Evolutionary conservation across 768 basidiomycete genomes (phyloP), one percentile per base, ranked within the genome.

Genomic region (Mycena indigotica): DNA sequence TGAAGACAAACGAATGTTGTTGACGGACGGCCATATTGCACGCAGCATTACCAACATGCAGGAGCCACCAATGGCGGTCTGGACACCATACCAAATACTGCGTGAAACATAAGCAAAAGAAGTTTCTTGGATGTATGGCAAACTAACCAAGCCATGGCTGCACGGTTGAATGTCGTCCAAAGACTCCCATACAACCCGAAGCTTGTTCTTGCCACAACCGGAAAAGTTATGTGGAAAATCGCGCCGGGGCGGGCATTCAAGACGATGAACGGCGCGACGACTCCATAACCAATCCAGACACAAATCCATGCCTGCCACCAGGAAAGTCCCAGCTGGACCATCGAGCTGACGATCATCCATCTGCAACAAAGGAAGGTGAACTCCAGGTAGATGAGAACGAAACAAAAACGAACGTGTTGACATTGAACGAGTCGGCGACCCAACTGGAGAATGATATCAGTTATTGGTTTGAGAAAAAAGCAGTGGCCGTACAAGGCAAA

Each of bases 291-390:
- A 30, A 88, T 62, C 87, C 85, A 89, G 13, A 88, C 87, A 57
- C 86, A 91, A 52, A 93, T 78, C 88, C 91, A 89, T 16, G 91
- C 86, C 69, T 91, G 87, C 89, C 88, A 92, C 89, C 88, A 91
- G 0, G 86, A 86, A 28, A 91, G 78, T 3, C 87, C 86, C 26
- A 84, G 71, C 59, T 87, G 82, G 28, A 86, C 80, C 88, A 90
- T 88, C 13, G 86, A 85, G 26, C 86, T 88, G 0, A 80, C 86
- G 57, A 89, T 89, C 86, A 86, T 86, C 87, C 85, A 88, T 57
- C 85, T 88, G 53, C n/a, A 52, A 8, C 40, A 19, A 30, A 29
- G 30, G 13, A 23, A 10, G 26, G 35, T 24, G 55, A 39, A 28
- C 44, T 29, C 23, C 55, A n/a, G 55, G 32, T 48, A 52, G n/a